Evolutionary conservation across 208 protist genomes (phyloP).

Genomic region (Endotrypanum monterogeii): DNA sequence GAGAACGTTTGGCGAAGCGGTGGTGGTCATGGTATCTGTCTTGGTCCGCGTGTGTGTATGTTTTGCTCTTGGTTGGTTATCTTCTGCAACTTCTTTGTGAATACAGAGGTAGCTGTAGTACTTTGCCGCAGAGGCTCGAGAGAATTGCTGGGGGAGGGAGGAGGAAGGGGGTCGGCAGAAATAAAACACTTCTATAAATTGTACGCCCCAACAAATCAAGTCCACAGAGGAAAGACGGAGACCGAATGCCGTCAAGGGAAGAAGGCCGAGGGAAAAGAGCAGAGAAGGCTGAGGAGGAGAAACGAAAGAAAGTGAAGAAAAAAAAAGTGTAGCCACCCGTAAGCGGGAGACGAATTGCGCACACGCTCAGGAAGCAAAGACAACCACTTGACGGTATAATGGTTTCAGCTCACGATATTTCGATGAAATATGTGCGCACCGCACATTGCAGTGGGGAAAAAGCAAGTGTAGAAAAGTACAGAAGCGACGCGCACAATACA

Average conservation of each 20-base stretch:
- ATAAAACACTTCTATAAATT: no score
- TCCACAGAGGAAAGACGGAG: neutral
- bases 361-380: no score
- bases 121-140: neutral
- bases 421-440: no score
- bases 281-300: neutral
- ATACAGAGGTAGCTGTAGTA: no score
- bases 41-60: neutral
- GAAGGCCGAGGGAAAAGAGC: conserved; percentile 15
- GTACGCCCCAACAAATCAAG: no score
- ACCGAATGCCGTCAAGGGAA: neutral
- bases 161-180: no score
- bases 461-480: neutral
- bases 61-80: neutral
- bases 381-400: neutral
- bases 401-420: neutral
- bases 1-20: neutral
- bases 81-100: no score
- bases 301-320: neutral
- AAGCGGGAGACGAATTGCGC: no score
- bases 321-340: no score
- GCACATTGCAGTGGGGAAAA: neutral
- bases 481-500: neutral
- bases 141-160: no score
- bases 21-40: conserved; percentile 5